phyloP scores from a whole-genome alignment of 1,284 basidiomycete species.

The Gomphus bonarii region DNA sequence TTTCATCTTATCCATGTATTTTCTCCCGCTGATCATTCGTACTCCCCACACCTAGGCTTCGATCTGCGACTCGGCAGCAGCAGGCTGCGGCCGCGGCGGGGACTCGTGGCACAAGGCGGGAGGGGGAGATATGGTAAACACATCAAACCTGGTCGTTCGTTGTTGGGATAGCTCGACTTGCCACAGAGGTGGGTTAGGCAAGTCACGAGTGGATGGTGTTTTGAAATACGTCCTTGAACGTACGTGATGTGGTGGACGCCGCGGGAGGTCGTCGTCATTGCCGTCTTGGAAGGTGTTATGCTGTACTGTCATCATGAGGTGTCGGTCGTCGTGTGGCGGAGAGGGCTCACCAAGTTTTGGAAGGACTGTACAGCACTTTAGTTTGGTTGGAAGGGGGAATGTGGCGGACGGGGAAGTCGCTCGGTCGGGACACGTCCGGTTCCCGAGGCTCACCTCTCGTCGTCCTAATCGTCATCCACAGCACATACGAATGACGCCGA shows the following conservation, averaged over 20 bases:
- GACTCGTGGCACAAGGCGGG: constrained; percentile 40
- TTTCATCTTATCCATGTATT: constrained; percentile 1
- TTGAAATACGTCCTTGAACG: constrained; percentile 23
- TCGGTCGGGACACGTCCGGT: constrained; percentile 37
- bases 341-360: constrained; percentile 21
- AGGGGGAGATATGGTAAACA: constrained; percentile 70
- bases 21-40: constrained; percentile 18
- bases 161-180: neutral
- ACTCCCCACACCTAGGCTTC: constrained; percentile 41
- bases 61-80: constrained; percentile 74
- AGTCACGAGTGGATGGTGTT: neutral
- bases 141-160: constrained; percentile 22
- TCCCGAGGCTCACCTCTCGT: constrained; percentile 17
- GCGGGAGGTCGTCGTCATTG: constrained; percentile 29
- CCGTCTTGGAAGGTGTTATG: constrained; percentile 29
- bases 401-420: constrained; percentile 20
- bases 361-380: constrained; percentile 20
- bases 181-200: neutral
- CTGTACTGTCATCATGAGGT: constrained; percentile 22
- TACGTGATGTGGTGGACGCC: constrained; percentile 48
- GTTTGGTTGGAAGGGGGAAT: constrained; percentile 14
- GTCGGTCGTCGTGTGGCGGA: constrained; percentile 27
- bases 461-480: neutral
- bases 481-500: neutral
- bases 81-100: constrained; percentile 40